Evolutionary conservation across 2,329 filamentous ascomycete species (phyloP), one percentile per base, ranked within the genome.

Genomic region (Pseudogymnoascus sp.): DNA sequence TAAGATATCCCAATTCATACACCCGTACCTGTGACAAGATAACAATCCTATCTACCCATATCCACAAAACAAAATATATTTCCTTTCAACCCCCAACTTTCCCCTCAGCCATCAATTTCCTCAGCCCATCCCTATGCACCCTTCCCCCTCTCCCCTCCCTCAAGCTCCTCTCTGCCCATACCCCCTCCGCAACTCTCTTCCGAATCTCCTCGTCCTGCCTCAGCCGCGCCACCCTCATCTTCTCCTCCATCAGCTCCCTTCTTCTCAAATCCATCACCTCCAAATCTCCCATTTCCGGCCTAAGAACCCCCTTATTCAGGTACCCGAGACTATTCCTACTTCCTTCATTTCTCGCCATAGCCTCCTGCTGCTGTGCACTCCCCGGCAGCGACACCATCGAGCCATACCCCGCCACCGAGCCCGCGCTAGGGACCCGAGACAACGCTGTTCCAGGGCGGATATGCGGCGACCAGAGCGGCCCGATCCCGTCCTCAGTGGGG

Each of bases 151-250:
- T 42, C 7, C 61, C 59, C 6, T 42, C 59, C 6, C 35, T 42
- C 14, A 38, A 26, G 26, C 19, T 61, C 35, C 59, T 61, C 35
- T 61, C 24, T 6, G 59, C 33, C 59, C 59, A 61, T 11, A 26
- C 19, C 14, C 35, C 59, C 33, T 61, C 59, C 6, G n/a, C n/a
- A 40, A 61, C 38, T 8, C 33, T 42, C 35, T 42, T 61, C 19
- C 59, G 21, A 11, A 38, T 61, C 16, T 61, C 59, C 59, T 61
- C 59, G 8, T 61, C 65, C 77, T 74, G 10, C 78, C 72, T 14
- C 75, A 62, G 14, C 11, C 29, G 29, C 37, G 29, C 19, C 40
- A 6, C 31, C n/a, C 40, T 62, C 31, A 24, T 63, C 44, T 61
- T 38, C 21, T 38, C 44, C 11, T 60, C 33, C 44, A 63, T 60